A percentile compares a stretch with the other conserved stretches of the same genome.
Conservation (phyloP, 176 grass and related monocot genomes). For the Oryza glumipatula region DNA sequence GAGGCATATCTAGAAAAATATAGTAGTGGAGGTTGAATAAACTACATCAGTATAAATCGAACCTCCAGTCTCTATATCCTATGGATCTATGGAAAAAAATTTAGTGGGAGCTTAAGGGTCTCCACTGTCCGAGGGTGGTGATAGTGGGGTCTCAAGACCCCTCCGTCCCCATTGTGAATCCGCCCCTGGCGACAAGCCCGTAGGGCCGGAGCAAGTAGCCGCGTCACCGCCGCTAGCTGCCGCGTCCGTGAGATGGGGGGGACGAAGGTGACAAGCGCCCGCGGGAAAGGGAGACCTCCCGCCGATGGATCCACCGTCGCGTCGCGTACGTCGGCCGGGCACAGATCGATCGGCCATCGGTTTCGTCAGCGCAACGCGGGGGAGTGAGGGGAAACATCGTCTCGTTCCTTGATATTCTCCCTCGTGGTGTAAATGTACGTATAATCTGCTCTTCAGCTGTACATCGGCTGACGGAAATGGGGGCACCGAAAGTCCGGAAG, state of each 20-base stretch:
- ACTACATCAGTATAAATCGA: no score
- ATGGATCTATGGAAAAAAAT: no score
- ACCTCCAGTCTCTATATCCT: no score
- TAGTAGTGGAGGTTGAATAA: no score
- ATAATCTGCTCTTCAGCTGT: neutral
- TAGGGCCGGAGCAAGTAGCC: neutral
- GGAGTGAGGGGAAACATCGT: neutral
- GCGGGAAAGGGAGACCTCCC: neutral
- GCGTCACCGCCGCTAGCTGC: neutral
- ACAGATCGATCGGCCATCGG: neutral
- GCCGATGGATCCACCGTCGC: no score
- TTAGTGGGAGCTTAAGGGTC: no score
- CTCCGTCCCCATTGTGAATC: no score
- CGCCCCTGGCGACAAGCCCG: neutral
- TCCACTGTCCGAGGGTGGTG: no score
- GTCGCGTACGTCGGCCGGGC: no score
- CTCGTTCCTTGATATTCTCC: neutral
- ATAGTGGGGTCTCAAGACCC: no score
- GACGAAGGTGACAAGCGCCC: neutral
- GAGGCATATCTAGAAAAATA: no score
- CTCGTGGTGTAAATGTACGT: neutral
- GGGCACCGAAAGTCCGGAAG: neutral
- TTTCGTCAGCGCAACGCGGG: neutral
- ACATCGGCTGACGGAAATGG: neutral
- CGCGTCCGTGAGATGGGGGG: neutral